Evolutionary conservation across 768 basidiomycete genomes (phyloP).

Genomic region (Fistulinella prunicolor): DNA sequence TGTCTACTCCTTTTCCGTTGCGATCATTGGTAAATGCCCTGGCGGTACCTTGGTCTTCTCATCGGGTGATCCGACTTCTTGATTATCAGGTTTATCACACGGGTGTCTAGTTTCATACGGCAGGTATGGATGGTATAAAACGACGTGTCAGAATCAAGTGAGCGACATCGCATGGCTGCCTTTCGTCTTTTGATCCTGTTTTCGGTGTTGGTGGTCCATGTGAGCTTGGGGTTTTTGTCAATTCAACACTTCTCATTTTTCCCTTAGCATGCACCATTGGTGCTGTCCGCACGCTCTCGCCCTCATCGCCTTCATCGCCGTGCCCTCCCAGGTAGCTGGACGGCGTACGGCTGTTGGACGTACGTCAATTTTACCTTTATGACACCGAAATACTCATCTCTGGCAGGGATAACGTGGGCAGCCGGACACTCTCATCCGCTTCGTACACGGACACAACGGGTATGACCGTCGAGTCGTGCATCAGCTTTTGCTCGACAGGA

Average conservation of each 20-base stretch:
- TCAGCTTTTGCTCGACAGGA: conserved; percentile 40
- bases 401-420: conserved; percentile 51
- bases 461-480: conserved; percentile 62
- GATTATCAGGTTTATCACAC: no score
- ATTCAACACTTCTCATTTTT: conserved; percentile 4
- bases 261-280: not conserved
- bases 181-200: conserved; percentile 4
- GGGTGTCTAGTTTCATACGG: no score
- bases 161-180: conserved; percentile 6
- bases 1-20: no score
- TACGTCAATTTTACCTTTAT: conserved; percentile 26
- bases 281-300: not conserved
- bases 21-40: no score
- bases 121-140: no score
- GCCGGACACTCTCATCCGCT: conserved; percentile 55
- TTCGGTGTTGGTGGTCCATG: no score
- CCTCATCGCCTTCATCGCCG: conserved; percentile 11
- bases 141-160: no score
- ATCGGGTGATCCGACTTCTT: no score
- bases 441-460: conserved; percentile 41
- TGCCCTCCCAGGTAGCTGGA: conserved; percentile 53
- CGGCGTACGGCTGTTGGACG: conserved; percentile 60
- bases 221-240: no score
- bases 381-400: not conserved
- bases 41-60: no score